phyloP scores from a whole-genome alignment of 805 yeast genomes.

The Kodamaea leandrae region DNA sequence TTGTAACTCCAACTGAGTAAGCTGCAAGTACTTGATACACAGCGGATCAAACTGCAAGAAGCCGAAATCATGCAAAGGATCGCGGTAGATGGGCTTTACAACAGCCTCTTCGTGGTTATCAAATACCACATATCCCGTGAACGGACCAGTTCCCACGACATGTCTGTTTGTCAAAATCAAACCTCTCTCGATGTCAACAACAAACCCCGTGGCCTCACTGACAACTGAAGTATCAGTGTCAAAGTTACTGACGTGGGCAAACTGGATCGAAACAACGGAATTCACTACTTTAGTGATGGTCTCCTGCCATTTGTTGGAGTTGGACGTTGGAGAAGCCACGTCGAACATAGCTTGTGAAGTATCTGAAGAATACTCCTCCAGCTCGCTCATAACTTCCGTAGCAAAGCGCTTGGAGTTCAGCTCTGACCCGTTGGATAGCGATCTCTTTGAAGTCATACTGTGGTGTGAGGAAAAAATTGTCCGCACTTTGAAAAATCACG shows the following conservation, averaged over 20 bases:
- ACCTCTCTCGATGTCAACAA: conserved; percentile 80
- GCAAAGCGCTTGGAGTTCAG: conserved; percentile 7
- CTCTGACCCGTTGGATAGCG: conserved; percentile 12
- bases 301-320: conserved; percentile 58
- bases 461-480: background rate
- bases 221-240: conserved; percentile 81
- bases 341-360: conserved; percentile 13
- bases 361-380: conserved; percentile 11
- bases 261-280: conserved; percentile 85
- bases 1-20: conserved; percentile 61
- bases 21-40: conserved; percentile 67
- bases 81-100: conserved; percentile 82
- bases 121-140: conserved; percentile 85
- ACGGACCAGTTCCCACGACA: conserved; percentile 95
- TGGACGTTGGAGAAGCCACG: conserved; percentile 14
- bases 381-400: conserved; percentile 1
- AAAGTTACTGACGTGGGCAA: conserved; percentile 80
- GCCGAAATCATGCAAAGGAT: conserved; percentile 95
- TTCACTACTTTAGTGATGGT: conserved; percentile 80
- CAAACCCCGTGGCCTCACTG: conserved; percentile 94
- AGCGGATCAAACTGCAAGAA: conserved; percentile 75
- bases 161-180: conserved; percentile 89
- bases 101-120: conserved; percentile 93
- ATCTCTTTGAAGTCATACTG: conserved; percentile 10
- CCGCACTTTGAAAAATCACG: background rate